phyloP scores from a whole-genome alignment of 352 stramenopile species.

The Globisporangium heterothallicum region DNA sequence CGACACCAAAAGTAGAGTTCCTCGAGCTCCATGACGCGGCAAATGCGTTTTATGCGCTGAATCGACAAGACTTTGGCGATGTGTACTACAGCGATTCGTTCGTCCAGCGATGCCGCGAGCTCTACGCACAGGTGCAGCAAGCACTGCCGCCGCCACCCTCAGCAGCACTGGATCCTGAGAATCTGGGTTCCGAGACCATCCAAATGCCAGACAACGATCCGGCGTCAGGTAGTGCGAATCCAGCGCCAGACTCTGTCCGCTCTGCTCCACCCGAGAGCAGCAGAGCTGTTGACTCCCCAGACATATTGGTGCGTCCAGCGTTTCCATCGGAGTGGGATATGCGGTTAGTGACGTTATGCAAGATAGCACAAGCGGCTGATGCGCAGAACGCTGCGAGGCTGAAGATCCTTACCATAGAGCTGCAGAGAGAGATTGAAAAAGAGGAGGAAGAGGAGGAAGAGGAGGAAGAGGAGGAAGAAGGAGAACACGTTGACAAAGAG shows the following conservation, averaged over 20 bases:
- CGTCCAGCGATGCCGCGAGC: constrained; percentile 13
- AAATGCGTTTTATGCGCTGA: constrained; percentile 4
- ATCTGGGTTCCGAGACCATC: too few relatives aligned
- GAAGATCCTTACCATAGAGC: constrained; percentile 16
- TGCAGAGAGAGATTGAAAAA: constrained; percentile 18
- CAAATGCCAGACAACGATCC: too few relatives aligned
- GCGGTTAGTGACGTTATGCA: constrained; percentile 22
- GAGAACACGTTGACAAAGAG: constrained; percentile 11
- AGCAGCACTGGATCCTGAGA: not conserved
- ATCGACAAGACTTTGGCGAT: constrained; percentile 19
- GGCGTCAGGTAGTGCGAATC: too few relatives aligned
- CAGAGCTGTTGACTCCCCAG: too few relatives aligned
- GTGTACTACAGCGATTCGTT: constrained; percentile 33
- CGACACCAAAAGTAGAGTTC: constrained; percentile 20
- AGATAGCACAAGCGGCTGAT: constrained; percentile 24
- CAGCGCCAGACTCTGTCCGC: too few relatives aligned
- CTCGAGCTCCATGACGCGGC: constrained; percentile 26
- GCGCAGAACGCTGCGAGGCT: constrained; percentile 16
- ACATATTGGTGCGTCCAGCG: too few relatives aligned
- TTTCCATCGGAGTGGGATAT: constrained; percentile 27
- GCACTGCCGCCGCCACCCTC: constrained; percentile 5
- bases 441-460: constrained; percentile 27
- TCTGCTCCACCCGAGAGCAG: too few relatives aligned
- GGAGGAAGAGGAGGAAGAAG: constrained; percentile 16
- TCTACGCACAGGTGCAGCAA: constrained; percentile 23